A percentile compares a stretch with the other conserved stretches of the same genome.
Conservation (phyloP, 257 asterid species). For the Solanum rostratum region DNA sequence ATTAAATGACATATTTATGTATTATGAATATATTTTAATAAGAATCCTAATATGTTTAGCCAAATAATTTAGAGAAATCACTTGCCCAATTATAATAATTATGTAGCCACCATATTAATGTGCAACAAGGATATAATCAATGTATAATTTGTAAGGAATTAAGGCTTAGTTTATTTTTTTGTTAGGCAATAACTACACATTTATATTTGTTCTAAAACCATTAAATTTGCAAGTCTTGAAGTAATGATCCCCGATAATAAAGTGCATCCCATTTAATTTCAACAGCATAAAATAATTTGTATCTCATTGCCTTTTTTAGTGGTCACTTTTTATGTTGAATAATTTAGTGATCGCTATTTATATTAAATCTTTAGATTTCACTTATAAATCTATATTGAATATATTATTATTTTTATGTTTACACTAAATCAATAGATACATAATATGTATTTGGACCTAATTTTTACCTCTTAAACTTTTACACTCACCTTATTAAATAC, state of each 20-base stretch:
- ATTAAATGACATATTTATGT: too few relatives aligned
- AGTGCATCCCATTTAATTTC: background rate
- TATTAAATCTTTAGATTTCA: too few relatives aligned
- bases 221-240: background rate
- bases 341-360: too few relatives aligned
- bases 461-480: too few relatives aligned
- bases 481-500: background rate
- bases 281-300: background rate
- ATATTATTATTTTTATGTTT: too few relatives aligned
- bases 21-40: too few relatives aligned
- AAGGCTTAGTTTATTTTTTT: background rate
- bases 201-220: background rate
- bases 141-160: background rate
- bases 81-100: background rate
- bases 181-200: background rate
- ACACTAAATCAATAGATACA: too few relatives aligned
- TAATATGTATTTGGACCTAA: too few relatives aligned
- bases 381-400: too few relatives aligned
- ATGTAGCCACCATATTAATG: background rate
- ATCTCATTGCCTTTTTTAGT: background rate
- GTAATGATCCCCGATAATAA: background rate
- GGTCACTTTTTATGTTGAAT: too few relatives aligned
- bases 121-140: background rate
- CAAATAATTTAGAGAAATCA: background rate
- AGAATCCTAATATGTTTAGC: background rate